phyloP scores from a whole-genome alignment of 352 stramenopile species.

The Phytophthora tentaculata region DNA sequence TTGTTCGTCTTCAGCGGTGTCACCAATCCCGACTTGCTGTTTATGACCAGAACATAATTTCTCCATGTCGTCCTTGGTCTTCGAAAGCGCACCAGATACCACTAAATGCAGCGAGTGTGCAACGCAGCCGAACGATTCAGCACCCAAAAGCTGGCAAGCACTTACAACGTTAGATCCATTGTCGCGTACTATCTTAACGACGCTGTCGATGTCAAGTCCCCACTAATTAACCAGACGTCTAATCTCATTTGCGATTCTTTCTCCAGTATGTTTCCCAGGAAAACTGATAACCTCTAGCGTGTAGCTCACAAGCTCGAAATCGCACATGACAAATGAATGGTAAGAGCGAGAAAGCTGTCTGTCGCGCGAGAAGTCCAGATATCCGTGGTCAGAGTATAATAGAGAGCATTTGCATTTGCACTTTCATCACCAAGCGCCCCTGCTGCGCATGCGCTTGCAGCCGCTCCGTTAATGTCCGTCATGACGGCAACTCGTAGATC shows the following conservation, averaged over 20 bases:
- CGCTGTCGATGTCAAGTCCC: background rate
- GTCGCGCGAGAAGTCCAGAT: conserved; percentile 17
- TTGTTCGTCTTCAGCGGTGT: background rate
- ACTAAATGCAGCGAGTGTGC: background rate
- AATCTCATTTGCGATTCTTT: background rate
- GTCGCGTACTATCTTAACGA: background rate
- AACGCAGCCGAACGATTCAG: background rate
- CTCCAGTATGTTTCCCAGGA: conserved; percentile 7
- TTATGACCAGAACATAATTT: background rate
- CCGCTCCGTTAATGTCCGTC: conserved; percentile 9
- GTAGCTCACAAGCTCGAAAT: background rate
- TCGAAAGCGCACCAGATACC: background rate
- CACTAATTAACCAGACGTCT: background rate
- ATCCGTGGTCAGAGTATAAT: conserved; percentile 9
- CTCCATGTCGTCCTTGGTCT: background rate
- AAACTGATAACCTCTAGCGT: conserved; percentile 14
- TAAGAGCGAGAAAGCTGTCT: conserved; percentile 11
- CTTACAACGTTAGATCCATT: background rate
- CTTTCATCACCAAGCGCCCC: conserved; percentile 2
- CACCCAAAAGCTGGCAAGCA: background rate
- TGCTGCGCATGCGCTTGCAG: conserved; percentile 5
- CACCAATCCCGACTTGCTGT: no score
- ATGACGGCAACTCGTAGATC: conserved; percentile 15
- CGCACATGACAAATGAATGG: conserved; percentile 19
- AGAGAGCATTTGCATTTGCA: background rate